Conservation (phyloP, 805 yeast genomes). For the Candida koratica region DNA sequence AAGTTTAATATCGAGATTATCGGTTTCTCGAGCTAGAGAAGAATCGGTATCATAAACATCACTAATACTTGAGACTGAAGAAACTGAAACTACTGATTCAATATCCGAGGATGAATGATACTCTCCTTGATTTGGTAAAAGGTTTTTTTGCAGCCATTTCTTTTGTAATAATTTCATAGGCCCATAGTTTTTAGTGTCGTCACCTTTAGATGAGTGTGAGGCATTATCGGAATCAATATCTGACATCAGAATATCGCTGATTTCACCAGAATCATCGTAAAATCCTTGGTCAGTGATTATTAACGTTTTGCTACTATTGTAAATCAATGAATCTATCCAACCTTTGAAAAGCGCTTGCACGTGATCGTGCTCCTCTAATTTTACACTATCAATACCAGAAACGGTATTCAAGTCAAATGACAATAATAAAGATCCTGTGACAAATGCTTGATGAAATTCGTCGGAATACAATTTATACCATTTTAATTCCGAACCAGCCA, state of each 20-base stretch:
- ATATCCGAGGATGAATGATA: constrained; percentile 15
- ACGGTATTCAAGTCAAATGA: constrained; percentile 36
- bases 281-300: constrained; percentile 40
- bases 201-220: constrained; percentile 8
- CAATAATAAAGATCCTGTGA: constrained; percentile 46
- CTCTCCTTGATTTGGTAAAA: background rate
- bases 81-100: constrained; percentile 19
- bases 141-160: constrained; percentile 10
- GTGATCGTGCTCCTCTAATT: constrained; percentile 3
- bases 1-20: background rate
- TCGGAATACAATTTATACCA: constrained; percentile 47
- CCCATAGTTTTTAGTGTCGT: constrained; percentile 1
- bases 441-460: constrained; percentile 35
- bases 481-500: constrained; percentile 26
- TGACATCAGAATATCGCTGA: constrained; percentile 18
- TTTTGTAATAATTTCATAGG: constrained; percentile 11
- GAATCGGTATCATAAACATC: constrained; percentile 11
- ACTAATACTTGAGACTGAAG: constrained; percentile 14
- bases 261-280: constrained; percentile 24
- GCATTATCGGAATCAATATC: constrained; percentile 27
- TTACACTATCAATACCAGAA: background rate
- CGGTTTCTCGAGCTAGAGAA: constrained; percentile 4
- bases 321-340: constrained; percentile 29
- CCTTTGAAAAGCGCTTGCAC: constrained; percentile 16
- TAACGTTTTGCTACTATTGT: constrained; percentile 13